Evolutionary conservation across 1,284 basidiomycete species (phyloP), one percentile per base, ranked within the genome.

Genomic region (Stygiomarasmius scandens): DNA sequence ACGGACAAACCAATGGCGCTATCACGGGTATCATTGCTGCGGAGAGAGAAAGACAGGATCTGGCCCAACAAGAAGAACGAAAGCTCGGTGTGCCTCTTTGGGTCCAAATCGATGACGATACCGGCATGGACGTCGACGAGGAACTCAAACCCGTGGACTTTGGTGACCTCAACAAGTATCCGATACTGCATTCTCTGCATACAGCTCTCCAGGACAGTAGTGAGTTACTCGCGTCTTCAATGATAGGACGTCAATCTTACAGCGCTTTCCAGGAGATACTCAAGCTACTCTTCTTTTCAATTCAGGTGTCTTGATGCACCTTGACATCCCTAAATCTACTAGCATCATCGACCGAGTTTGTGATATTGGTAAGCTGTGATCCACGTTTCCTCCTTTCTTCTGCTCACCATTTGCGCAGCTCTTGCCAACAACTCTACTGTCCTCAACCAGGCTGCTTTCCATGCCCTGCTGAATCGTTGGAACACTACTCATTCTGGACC

Each of bases 241-340:
- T n/a, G n/a, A n/a, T n/a, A n/a, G n/a, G n/a, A n/a, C 24, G 20
- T 23, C 16, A 54, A 23, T 12, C 48, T 27, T 44, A 44, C 58
- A 36, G 49, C 46, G 22, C 44, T 24, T 27, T 52, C 45, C 46
- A 87, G 85, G 83, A 59, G 55, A 67, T 24, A 46, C 58, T 10
- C 72, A 71, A 49, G 66, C 78, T n/a, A 64, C 67, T 8, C 59
- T 77, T 22, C 57, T 83, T n/a, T 64, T 87, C 4, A 67, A 74
- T 36, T 72, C 73, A 49, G 76, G 79, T 49, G 61, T 70, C 29
- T 66, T 82, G 51, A 61, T 63, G 27, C 65, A 53, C 52, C 55
- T 74, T 29, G 63, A 71, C 14, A 36, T 66, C 25, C 61, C 65
- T 32, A 59, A 72, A 49, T 49, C 73, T 55, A 45, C 66, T 6